A percentile compares a stretch with the other conserved stretches of the same genome.
These are phyloP conservation scores for Plasmodium sp. DNA, from an alignment of 169 alveolate genomes.

Conservation along the genomic window DNA sequence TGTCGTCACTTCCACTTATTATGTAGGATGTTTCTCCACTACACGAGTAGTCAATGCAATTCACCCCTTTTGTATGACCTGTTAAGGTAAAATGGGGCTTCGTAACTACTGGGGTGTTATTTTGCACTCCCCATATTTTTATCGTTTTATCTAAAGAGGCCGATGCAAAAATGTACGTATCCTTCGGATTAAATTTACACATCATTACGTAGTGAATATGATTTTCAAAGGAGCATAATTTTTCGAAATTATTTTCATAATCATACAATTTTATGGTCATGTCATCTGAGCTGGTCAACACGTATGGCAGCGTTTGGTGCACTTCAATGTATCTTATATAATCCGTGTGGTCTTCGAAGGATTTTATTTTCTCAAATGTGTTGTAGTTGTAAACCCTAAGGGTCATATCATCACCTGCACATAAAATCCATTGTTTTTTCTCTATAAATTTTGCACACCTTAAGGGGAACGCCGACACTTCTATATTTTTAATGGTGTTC, in stretches of 20 bases:
- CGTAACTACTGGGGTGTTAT: conserved; percentile 82
- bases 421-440: conserved; percentile 95
- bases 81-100: conserved; percentile 95
- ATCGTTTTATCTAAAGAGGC: conserved; percentile 96
- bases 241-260: conserved; percentile 95
- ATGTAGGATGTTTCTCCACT: conserved; percentile 95
- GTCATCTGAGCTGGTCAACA: conserved; percentile 98
- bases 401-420: conserved; percentile 95
- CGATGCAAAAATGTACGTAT: conserved; percentile 96
- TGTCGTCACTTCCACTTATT: conserved; percentile 97
- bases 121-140: conserved; percentile 93
- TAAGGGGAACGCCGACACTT: conserved; percentile 94
- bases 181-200: conserved; percentile 97
- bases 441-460: conserved; percentile 96
- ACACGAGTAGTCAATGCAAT: conserved; percentile 89
- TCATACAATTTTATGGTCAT: conserved; percentile 95
- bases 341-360: conserved; percentile 97
- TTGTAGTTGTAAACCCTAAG: conserved; percentile 96
- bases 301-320: conserved; percentile 96
- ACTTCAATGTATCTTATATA: conserved; percentile 97
- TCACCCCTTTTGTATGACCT: conserved; percentile 99
- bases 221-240: conserved; percentile 94
- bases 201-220: conserved; percentile 99
- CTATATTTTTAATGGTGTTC: conserved; percentile 93
- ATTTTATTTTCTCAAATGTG: conserved; percentile 95